Conservation (phyloP, 1,284 basidiomycete genomes). For the Trichosporon inkin region DNA sequence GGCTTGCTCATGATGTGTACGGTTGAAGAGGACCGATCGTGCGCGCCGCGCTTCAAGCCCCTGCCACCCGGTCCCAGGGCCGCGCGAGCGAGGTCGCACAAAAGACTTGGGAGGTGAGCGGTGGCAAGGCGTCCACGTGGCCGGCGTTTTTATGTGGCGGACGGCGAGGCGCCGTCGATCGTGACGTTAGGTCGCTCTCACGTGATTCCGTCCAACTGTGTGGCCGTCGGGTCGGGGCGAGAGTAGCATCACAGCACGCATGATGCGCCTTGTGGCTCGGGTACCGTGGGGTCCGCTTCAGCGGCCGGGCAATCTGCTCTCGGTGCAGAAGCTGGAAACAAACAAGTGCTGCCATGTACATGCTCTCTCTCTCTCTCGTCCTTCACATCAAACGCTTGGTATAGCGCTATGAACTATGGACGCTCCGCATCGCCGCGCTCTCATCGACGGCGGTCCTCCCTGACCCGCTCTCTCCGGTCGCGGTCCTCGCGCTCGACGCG, state of each 20-base stretch:
- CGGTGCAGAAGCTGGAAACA: no score
- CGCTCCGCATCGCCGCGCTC: neutral
- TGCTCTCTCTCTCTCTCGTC: no score
- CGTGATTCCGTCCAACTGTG: no score
- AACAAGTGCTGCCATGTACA: no score
- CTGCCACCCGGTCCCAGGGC: neutral
- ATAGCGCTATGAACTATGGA: no score
- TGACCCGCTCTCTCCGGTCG: neutral
- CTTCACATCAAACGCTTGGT: no score
- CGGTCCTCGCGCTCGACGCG: neutral
- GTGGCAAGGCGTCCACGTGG: slow-evolving; percentile 4
- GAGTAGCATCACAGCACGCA: no score
- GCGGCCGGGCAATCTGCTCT: no score
- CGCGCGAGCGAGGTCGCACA: neutral
- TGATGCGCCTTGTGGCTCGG: no score
- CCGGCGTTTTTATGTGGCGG: slow-evolving; percentile 7
- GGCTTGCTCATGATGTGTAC: slow-evolving; percentile 6
- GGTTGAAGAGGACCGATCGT: neutral
- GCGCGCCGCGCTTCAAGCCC: neutral
- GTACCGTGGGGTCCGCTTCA: no score
- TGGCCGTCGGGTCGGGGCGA: no score
- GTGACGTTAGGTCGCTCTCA: no score
- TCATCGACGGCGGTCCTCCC: neutral
- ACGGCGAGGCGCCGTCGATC: neutral
- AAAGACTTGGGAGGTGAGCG: neutral